Conservation (phyloP, 208 protist genomes). For the Borovskyia barvae region DNA sequence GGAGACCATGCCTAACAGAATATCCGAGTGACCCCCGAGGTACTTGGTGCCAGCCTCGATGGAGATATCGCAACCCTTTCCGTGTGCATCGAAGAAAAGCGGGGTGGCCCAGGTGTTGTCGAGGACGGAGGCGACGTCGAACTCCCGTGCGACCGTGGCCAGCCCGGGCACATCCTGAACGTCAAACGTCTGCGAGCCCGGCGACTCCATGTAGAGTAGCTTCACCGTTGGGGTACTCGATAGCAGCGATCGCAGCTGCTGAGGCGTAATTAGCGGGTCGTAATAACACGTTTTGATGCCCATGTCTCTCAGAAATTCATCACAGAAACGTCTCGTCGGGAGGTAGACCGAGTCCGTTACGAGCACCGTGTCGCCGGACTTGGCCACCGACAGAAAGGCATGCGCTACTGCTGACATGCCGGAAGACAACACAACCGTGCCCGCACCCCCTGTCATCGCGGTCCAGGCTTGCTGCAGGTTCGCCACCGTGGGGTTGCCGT, state of each 20-base stretch:
- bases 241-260: conserved; percentile 9
- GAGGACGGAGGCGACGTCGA: conserved; percentile 7
- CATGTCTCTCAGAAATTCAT: conserved; percentile 4
- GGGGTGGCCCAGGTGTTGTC: conserved; percentile 26
- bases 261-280: conserved; percentile 12
- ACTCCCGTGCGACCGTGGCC: conserved; percentile 9
- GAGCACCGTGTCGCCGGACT: conserved; percentile 15
- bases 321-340: conserved; percentile 10
- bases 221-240: conserved; percentile 6
- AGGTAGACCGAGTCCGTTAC: conserved; percentile 18
- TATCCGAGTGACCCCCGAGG: conserved; percentile 15
- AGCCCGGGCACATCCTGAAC: conserved; percentile 21
- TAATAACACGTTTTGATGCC: conserved; percentile 10
- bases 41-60: conserved; percentile 23
- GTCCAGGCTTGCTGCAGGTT: conserved; percentile 28
- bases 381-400: conserved; percentile 7
- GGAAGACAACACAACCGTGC: conserved; percentile 25
- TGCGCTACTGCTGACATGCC: conserved; percentile 20
- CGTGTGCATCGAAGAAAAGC: conserved; percentile 17
- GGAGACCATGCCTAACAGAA: conserved; percentile 7
- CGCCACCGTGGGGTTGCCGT: conserved; percentile 22
- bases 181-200: conserved; percentile 26
- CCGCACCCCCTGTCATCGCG: conserved; percentile 25
- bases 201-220: conserved; percentile 9
- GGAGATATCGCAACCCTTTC: conserved; percentile 7